Conservation (phyloP, 352 stramenopile species). For the Phytophthora cajani region DNA sequence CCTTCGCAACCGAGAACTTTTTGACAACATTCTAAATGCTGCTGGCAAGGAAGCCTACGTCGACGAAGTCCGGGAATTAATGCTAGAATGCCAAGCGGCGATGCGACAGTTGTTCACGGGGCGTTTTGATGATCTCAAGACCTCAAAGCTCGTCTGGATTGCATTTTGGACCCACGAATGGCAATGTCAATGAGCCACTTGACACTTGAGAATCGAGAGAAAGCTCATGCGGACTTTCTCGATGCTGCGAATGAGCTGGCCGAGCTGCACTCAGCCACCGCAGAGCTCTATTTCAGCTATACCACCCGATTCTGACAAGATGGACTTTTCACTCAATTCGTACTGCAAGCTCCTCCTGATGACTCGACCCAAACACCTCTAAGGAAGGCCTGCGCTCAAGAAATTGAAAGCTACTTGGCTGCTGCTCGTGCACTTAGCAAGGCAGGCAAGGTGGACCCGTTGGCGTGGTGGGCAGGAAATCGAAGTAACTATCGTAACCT, state of each 20-base stretch:
- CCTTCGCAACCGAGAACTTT: background rate
- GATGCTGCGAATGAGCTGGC: background rate
- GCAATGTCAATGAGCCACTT: background rate
- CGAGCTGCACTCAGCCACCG: background rate
- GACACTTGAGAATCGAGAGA: background rate
- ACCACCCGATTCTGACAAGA: too few species aligned
- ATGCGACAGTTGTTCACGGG: background rate
- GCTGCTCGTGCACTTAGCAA: too few species aligned
- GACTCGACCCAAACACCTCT: too few species aligned
- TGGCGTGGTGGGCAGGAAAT: conserved; percentile 1
- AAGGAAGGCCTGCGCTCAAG: too few species aligned
- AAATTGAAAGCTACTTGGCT: too few species aligned
- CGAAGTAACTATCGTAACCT: conserved; percentile 6
- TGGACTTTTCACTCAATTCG: too few species aligned
- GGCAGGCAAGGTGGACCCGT: background rate
- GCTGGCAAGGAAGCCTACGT: background rate
- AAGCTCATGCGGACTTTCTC: background rate
- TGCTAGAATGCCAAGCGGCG: background rate
- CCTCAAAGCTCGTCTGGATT: background rate
- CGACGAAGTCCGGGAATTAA: background rate
- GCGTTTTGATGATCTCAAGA: background rate
- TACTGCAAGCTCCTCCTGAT: too few species aligned
- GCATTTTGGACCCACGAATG: background rate
- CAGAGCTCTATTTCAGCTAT: background rate
- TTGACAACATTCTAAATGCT: background rate